Evolutionary conservation across 208 protist genomes (phyloP).

Genomic region (Leptomonas pyrrhocoris): DNA sequence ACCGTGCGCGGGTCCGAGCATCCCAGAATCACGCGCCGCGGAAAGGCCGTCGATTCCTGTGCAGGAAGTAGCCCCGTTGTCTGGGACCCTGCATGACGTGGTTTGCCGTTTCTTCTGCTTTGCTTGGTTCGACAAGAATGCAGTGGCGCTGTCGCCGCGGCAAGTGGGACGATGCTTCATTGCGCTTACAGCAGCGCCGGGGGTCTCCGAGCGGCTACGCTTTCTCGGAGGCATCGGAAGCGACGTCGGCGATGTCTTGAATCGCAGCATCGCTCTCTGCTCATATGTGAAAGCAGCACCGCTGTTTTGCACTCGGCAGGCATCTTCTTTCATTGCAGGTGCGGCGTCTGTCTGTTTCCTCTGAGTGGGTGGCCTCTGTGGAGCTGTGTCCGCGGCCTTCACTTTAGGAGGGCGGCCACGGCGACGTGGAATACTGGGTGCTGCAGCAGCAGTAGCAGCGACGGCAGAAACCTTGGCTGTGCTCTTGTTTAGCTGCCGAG

Average conservation of each 20-base stretch:
- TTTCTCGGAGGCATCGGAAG: neutral
- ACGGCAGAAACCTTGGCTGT: neutral
- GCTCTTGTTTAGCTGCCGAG: neutral
- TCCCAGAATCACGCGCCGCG: neutral
- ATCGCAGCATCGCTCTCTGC: too few relatives aligned
- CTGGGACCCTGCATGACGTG: too few relatives aligned
- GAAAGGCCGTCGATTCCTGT: neutral
- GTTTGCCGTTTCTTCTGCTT: neutral
- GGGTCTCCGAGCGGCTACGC: neutral
- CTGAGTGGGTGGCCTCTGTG: neutral
- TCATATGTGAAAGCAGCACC: too few relatives aligned
- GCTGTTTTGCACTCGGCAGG: too few relatives aligned
- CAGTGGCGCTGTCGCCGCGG: neutral
- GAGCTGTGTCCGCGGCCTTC: neutral
- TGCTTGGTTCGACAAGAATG: neutral
- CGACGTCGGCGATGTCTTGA: neutral
- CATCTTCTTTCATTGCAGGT: too few relatives aligned
- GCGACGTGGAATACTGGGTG: neutral
- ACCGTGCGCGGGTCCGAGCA: neutral
- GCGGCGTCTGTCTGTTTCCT: neutral
- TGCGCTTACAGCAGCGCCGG: neutral
- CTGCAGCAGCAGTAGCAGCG: neutral
- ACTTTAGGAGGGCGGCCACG: slow-evolving; percentile 1
- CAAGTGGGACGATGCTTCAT: neutral
- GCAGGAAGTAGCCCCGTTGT: neutral